Evolutionary conservation across 805 yeast species (phyloP).

Genomic region (Myxozyma vanderwaltii): DNA sequence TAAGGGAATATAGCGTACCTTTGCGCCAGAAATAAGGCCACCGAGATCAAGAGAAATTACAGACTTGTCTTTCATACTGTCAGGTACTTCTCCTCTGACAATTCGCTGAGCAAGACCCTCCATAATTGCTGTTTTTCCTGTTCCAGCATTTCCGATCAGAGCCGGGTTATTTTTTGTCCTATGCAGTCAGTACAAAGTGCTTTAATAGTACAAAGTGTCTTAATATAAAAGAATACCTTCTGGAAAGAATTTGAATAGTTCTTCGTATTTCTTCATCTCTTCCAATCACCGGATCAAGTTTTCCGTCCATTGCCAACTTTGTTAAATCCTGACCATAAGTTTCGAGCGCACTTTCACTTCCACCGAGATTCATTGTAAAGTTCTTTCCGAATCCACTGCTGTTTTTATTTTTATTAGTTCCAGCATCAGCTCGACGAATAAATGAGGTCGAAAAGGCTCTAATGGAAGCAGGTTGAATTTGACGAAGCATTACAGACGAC

Average conservation of each 20-base stretch:
- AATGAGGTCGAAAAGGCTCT: conserved; percentile 14
- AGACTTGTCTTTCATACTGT: conserved; percentile 82
- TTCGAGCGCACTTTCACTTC: conserved; percentile 60
- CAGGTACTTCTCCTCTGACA: conserved; percentile 90
- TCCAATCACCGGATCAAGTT: conserved; percentile 95
- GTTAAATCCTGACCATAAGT: conserved; percentile 86
- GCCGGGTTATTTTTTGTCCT: conserved; percentile 91
- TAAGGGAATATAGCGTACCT: conserved; percentile 38
- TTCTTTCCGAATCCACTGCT: conserved; percentile 23
- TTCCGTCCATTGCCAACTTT: conserved; percentile 82
- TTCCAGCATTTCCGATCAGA: conserved; percentile 93
- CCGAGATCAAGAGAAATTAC: conserved; percentile 86
- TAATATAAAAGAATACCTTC: conserved; percentile 53
- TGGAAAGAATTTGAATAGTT: conserved; percentile 85
- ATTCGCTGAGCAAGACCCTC: conserved; percentile 96
- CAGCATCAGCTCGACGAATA: neutral
- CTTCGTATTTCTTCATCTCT: conserved; percentile 93
- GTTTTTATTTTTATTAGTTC: conserved; percentile 13
- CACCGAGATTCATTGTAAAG: conserved; percentile 50
- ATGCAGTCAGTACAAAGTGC: neutral
- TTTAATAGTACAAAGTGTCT: neutral
- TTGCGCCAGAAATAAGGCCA: conserved; percentile 89
- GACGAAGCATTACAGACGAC: too few relatives aligned
- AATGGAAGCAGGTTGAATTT: neutral
- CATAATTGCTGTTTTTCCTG: conserved; percentile 95